Evolutionary conservation across 805 yeast species (phyloP).

Genomic region (Clavispora carvajalis): DNA sequence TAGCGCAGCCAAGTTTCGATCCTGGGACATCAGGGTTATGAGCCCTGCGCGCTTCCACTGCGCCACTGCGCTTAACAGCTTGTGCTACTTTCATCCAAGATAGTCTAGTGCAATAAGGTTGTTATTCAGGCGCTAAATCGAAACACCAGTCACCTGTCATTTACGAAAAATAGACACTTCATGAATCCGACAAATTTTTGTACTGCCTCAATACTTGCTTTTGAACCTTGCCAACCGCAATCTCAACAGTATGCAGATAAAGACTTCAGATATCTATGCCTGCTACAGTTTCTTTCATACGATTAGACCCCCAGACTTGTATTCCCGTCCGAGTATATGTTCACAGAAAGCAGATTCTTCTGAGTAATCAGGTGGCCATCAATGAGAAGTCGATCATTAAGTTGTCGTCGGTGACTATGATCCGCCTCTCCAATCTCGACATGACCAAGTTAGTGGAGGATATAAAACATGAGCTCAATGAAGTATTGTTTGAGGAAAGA

Average conservation of each 20-base stretch:
- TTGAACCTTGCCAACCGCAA: background rate
- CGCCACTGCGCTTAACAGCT: constrained; percentile 76
- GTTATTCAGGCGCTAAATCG: too few species aligned
- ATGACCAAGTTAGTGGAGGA: constrained; percentile 16
- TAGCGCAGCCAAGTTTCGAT: constrained; percentile 94
- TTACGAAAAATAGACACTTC: too few species aligned
- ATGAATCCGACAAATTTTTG: too few species aligned
- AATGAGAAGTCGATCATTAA: constrained; percentile 22
- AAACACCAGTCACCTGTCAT: too few species aligned
- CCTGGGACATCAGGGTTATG: constrained; percentile 96
- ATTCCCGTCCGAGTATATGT: constrained; percentile 20
- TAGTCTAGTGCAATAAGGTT: too few species aligned
- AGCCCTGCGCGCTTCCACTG: constrained; percentile 99
- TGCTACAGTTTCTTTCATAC: constrained; percentile 18
- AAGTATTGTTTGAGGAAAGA: constrained; percentile 7
- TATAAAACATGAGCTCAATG: constrained; percentile 8
- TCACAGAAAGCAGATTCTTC: constrained; percentile 17
- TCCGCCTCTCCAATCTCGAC: constrained; percentile 22
- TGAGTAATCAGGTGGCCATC: constrained; percentile 16
- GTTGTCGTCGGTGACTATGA: constrained; percentile 17
- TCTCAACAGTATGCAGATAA: background rate
- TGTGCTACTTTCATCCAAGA: background rate
- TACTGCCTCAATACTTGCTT: too few species aligned
- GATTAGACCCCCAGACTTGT: constrained; percentile 11
- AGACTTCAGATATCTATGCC: constrained; percentile 9